phyloP scores from a whole-genome alignment of 2,329 filamentous ascomycete species.

The Stenocarpella maydis region DNA sequence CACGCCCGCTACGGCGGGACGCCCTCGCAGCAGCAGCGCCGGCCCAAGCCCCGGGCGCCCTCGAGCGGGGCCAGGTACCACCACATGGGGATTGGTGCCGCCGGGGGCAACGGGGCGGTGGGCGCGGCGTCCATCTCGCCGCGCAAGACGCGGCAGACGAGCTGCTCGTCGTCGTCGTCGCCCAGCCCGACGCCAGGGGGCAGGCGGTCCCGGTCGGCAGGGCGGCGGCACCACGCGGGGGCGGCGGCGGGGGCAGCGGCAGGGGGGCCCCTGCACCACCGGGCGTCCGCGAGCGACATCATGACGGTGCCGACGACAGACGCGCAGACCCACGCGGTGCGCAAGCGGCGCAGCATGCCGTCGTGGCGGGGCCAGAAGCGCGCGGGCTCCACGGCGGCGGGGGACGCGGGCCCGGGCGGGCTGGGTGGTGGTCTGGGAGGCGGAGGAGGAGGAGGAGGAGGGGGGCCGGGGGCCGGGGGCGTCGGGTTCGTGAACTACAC shows the following conservation, averaged over 20 bases:
- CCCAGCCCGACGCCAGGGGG: slow-evolving; percentile 38
- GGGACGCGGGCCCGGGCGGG: slow-evolving; percentile 35
- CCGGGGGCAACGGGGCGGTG: slow-evolving; percentile 41
- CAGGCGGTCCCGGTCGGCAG: slow-evolving; percentile 47
- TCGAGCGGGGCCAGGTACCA: slow-evolving; percentile 62
- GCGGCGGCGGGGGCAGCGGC: no score
- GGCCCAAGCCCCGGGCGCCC: slow-evolving; percentile 60
- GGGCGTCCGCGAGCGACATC: slow-evolving; percentile 32
- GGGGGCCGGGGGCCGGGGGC: slow-evolving; percentile 41
- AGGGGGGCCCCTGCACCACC: slow-evolving; percentile 28
- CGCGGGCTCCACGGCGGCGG: slow-evolving; percentile 9
- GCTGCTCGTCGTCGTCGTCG: slow-evolving; percentile 35
- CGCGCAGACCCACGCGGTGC: slow-evolving; percentile 33
- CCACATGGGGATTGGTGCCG: slow-evolving; percentile 39
- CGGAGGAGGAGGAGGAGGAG: slow-evolving; percentile 38
- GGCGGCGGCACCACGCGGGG: slow-evolving; percentile 25
- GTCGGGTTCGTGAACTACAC: slow-evolving; percentile 91
- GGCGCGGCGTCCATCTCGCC: slow-evolving; percentile 46
- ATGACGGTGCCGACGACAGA: slow-evolving; percentile 25
- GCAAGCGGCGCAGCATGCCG: slow-evolving; percentile 41
- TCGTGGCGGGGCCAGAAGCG: slow-evolving; percentile 29
- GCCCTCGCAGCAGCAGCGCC: slow-evolving; percentile 44
- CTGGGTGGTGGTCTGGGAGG: no score
- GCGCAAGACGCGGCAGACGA: slow-evolving; percentile 51
- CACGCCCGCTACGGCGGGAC: slow-evolving; percentile 39